Conservation (phyloP, 116 monocot genomes). For the Papilionanthe hybrid region DNA sequence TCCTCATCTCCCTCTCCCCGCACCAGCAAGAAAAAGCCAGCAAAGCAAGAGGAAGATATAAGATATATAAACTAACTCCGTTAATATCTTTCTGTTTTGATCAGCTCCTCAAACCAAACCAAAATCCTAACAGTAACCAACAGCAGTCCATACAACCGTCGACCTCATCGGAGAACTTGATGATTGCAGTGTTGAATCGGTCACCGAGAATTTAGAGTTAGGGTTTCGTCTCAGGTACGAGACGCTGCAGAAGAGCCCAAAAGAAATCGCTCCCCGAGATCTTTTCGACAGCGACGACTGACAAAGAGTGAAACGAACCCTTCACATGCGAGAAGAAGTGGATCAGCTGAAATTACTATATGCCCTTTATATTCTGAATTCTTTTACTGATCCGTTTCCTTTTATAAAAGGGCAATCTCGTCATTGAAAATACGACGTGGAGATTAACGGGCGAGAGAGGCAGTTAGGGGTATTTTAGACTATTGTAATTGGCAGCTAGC, state of each 20-base stretch:
- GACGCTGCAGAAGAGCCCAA: neutral
- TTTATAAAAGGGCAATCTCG: too few species aligned
- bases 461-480: too few species aligned
- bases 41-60: too few species aligned
- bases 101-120: too few species aligned
- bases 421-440: too few species aligned
- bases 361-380: too few species aligned
- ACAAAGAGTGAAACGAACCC: neutral
- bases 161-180: neutral
- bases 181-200: neutral
- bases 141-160: neutral
- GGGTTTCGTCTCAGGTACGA: neutral
- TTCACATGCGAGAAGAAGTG: constrained; percentile 5
- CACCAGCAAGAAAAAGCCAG: neutral
- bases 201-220: neutral
- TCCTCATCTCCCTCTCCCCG: neutral
- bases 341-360: neutral
- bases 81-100: too few species aligned
- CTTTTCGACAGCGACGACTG: constrained; percentile 7
- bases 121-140: too few species aligned
- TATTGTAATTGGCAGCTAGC: too few species aligned
- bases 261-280: constrained; percentile 10
- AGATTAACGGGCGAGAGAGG: too few species aligned
- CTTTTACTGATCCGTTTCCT: too few species aligned
- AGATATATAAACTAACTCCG: too few species aligned